A percentile compares a stretch with the other conserved stretches of the same genome.
These are phyloP conservation scores for Coemansia sp. DNA, from an alignment of 192 early-diverging fungal genomes.

Conservation along the genomic window DNA sequence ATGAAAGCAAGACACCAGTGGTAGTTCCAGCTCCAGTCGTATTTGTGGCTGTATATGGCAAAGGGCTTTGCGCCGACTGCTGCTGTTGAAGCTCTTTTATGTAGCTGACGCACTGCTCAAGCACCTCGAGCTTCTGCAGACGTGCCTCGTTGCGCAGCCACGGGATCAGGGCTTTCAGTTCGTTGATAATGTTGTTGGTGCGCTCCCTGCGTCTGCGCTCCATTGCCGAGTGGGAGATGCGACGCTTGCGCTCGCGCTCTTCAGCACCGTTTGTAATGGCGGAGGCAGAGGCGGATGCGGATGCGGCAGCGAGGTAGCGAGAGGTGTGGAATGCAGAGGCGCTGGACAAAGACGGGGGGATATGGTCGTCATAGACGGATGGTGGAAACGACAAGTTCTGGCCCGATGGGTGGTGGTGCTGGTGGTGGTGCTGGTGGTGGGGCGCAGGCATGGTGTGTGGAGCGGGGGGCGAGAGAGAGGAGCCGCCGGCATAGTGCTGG, in stretches of 20 bases:
- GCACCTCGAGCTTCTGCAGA: constrained; percentile 47
- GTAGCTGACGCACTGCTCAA: constrained; percentile 33
- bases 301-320: constrained; percentile 1
- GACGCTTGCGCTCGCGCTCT: constrained; percentile 69
- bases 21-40: background rate
- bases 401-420: background rate
- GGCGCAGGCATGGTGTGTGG: background rate
- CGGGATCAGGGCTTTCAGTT: constrained; percentile 74
- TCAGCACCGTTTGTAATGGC: constrained; percentile 12
- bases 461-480: background rate
- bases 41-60: no score
- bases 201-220: constrained; percentile 81
- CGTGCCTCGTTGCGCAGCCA: constrained; percentile 20
- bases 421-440: constrained; percentile 1
- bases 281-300: background rate
- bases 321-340: background rate
- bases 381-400: background rate
- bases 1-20: background rate
- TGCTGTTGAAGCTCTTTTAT: constrained; percentile 39
- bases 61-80: background rate
- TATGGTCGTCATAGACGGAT: background rate
- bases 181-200: constrained; percentile 79
- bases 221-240: constrained; percentile 80
- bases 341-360: background rate
- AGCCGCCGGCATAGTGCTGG: background rate